These are phyloP conservation scores for Taiozyma sp. DNA, from an alignment of 1,139 yeast genomes.

Conservation along the genomic window DNA sequence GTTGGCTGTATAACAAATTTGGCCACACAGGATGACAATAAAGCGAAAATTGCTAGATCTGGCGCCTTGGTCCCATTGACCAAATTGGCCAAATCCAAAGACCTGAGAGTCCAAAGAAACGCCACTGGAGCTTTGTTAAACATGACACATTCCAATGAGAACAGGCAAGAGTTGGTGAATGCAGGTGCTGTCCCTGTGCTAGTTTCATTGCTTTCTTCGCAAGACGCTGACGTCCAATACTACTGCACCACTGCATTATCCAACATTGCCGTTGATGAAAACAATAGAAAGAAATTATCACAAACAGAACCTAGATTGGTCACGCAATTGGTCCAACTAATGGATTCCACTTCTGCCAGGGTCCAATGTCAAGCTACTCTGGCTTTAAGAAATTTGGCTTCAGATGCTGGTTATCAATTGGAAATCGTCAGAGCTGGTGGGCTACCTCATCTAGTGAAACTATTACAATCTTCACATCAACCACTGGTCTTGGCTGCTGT, in stretches of 20 bases:
- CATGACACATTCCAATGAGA: constrained; percentile 97
- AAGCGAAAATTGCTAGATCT: constrained; percentile 89
- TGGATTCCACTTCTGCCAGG: constrained; percentile 91
- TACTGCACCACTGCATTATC: constrained; percentile 97
- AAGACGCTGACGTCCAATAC: constrained; percentile 96
- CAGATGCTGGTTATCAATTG: constrained; percentile 87
- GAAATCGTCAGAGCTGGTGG: constrained; percentile 97
- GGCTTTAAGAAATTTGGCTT: constrained; percentile 91
- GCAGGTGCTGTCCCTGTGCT: constrained; percentile 98
- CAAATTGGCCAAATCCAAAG: constrained; percentile 88
- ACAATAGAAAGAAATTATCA: constrained; percentile 81
- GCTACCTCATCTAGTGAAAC: constrained; percentile 81
- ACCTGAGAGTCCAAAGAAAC: constrained; percentile 93
- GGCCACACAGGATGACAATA: constrained; percentile 98
- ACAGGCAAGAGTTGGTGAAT: constrained; percentile 92
- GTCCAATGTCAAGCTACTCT: constrained; percentile 98
- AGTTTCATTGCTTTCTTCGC: constrained; percentile 80
- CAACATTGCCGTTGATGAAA: constrained; percentile 94
- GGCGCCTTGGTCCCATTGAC: constrained; percentile 97
- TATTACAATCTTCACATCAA: constrained; percentile 85
- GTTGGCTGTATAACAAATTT: constrained; percentile 97
- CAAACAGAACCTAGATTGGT: constrained; percentile 95
- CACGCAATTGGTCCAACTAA: constrained; percentile 76
- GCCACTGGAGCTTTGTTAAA: constrained; percentile 97
- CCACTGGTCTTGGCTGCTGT: constrained; percentile 94